A percentile compares a stretch with the other conserved stretches of the same genome.
phyloP scores from a whole-genome alignment of 208 protist genomes.

The Vickermania ingenoplastis region DNA sequence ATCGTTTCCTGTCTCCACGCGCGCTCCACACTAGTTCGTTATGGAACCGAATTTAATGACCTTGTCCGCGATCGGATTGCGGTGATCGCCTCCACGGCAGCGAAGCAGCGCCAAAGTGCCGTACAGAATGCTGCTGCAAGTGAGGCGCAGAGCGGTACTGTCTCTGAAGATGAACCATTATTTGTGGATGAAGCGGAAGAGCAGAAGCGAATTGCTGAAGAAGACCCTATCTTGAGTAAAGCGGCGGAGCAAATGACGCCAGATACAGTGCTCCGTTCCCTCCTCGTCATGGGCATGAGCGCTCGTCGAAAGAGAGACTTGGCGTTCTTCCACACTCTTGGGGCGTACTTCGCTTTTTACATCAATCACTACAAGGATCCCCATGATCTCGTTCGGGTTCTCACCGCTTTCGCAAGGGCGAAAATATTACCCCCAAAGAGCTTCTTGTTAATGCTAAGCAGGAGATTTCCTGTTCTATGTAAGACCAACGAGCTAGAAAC shows the following conservation, averaged over 20 bases:
- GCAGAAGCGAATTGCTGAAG: background rate
- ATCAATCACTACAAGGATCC: conserved; percentile 64
- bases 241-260: conserved; percentile 35
- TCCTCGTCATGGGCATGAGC: conserved; percentile 66
- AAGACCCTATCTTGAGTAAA: conserved; percentile 28
- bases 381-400: conserved; percentile 40
- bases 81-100: conserved; percentile 27
- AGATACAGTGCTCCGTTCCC: conserved; percentile 25
- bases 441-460: conserved; percentile 47
- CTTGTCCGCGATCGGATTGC: conserved; percentile 58
- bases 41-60: conserved; percentile 50
- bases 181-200: conserved; percentile 1
- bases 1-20: conserved; percentile 50
- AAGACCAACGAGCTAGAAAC: conserved; percentile 37
- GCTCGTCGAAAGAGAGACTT: conserved; percentile 60
- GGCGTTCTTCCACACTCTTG: conserved; percentile 61
- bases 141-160: background rate
- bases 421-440: conserved; percentile 55
- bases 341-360: conserved; percentile 38
- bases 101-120: conserved; percentile 3
- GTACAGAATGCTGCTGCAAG: background rate
- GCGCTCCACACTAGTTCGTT: conserved; percentile 60
- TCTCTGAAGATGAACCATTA: conserved; percentile 1
- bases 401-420: conserved; percentile 65
- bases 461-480: conserved; percentile 56